Evolutionary conservation across 805 yeast species (phyloP).

Genomic region (Cyberlindnera mycetangii): DNA sequence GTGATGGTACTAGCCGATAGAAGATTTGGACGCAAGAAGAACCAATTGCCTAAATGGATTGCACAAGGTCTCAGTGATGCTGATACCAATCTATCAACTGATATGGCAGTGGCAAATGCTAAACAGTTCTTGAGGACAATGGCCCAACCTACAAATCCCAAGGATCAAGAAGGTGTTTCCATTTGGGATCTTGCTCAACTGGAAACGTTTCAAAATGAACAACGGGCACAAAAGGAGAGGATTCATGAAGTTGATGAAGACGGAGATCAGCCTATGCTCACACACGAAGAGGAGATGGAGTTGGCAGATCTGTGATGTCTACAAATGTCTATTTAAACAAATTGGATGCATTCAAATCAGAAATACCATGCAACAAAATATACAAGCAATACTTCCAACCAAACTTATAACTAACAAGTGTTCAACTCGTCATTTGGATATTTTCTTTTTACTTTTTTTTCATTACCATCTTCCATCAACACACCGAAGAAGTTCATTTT

Average conservation of each 20-base stretch:
- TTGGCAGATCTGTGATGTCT: slow-evolving; percentile 18
- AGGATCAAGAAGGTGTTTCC: slow-evolving; percentile 90
- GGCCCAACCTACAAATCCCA: slow-evolving; percentile 90
- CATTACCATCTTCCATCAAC: background rate
- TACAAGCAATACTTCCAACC: slow-evolving; percentile 8
- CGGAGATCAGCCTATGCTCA: slow-evolving; percentile 29
- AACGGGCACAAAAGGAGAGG: slow-evolving; percentile 27
- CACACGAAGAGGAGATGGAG: slow-evolving; percentile 27
- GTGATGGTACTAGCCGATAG: slow-evolving; percentile 97
- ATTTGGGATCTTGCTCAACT: slow-evolving; percentile 85
- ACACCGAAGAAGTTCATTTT: slow-evolving; percentile 53
- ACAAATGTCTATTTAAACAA: slow-evolving; percentile 1
- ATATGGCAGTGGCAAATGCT: slow-evolving; percentile 95
- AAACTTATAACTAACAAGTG: slow-evolving; percentile 2
- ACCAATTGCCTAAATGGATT: slow-evolving; percentile 95
- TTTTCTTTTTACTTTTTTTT: background rate
- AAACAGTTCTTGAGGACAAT: slow-evolving; percentile 86
- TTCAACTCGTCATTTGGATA: slow-evolving; percentile 1
- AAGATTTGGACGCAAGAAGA: slow-evolving; percentile 80
- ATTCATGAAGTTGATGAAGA: slow-evolving; percentile 22
- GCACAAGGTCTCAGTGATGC: slow-evolving; percentile 90
- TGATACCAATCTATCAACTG: slow-evolving; percentile 88
- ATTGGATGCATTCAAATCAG: slow-evolving; percentile 7
- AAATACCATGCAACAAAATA: slow-evolving; percentile 8
- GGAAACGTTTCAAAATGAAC: slow-evolving; percentile 53